phyloP scores from a whole-genome alignment of 306 rosid species.

The Castanea sativa region DNA sequence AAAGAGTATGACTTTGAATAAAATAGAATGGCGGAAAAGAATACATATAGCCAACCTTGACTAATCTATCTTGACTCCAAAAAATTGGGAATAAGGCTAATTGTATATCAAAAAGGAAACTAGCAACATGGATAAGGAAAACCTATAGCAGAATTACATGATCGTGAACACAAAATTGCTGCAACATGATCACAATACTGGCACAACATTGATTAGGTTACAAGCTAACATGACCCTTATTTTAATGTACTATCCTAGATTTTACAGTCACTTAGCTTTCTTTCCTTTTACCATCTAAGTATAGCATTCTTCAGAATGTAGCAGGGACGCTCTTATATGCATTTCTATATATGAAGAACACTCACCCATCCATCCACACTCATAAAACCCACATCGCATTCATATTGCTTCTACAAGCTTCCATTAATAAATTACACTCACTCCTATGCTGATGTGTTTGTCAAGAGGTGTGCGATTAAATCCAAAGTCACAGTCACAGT shows the following conservation, averaged over 20 bases:
- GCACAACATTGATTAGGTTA: background rate
- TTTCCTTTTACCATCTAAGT: slow-evolving; percentile 1
- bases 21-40: no score
- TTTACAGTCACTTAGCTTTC: background rate
- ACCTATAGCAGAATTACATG: slow-evolving; percentile 7
- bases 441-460: background rate
- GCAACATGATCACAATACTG: background rate
- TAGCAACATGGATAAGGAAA: no score
- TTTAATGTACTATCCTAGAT: background rate
- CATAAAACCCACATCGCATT: background rate
- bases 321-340: slow-evolving; percentile 1
- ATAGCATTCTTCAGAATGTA: background rate
- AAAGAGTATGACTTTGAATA: no score
- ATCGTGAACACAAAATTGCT: slow-evolving; percentile 8
- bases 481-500: background rate
- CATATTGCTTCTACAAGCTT: background rate
- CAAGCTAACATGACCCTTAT: background rate
- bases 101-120: no score
- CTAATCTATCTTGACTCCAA: no score
- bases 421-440: background rate
- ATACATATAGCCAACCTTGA: no score
- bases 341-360: background rate
- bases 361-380: background rate
- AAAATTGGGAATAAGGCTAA: no score
- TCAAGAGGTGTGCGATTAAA: background rate